Conservation (phyloP, 1,284 basidiomycete genomes). For the Sphagnurus paluster region DNA sequence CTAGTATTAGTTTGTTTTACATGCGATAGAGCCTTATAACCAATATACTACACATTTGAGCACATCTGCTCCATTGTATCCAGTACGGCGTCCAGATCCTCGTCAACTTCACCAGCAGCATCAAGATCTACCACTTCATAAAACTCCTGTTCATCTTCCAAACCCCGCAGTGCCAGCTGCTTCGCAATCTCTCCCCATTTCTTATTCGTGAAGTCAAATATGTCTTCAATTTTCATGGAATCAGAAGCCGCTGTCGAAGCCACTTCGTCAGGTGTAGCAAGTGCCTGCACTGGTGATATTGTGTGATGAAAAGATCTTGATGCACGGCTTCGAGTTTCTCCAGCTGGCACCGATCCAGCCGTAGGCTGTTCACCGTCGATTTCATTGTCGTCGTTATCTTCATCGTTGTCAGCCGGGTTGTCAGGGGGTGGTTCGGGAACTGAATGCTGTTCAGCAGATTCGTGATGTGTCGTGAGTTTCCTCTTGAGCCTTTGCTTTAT, state of each 20-base stretch:
- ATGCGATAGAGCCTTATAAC: too few species aligned
- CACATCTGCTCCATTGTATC: neutral
- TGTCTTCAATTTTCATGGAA: neutral
- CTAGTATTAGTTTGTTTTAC: too few species aligned
- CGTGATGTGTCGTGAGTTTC: conserved; percentile 1
- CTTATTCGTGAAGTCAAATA: neutral
- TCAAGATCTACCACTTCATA: neutral
- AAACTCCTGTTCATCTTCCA: conserved; percentile 1
- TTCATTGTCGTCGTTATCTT: too few species aligned
- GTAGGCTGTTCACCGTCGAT: too few species aligned
- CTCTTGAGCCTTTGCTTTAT: neutral
- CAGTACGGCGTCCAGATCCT: neutral
- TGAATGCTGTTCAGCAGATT: too few species aligned
- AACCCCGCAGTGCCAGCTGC: neutral
- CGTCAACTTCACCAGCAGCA: conserved; percentile 1
- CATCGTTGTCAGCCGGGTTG: neutral
- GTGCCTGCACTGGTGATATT: neutral
- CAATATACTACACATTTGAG: neutral
- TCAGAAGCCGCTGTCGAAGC: neutral
- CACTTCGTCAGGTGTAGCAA: neutral
- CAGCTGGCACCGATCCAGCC: too few species aligned
- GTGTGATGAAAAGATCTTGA: too few species aligned
- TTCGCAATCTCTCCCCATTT: neutral
- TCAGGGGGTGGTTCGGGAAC: too few species aligned
- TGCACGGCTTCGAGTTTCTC: too few species aligned